Evolutionary conservation across 2,329 filamentous ascomycete species (phyloP), one percentile per base, ranked within the genome.

Genomic region (Fusarium vanettenii): DNA sequence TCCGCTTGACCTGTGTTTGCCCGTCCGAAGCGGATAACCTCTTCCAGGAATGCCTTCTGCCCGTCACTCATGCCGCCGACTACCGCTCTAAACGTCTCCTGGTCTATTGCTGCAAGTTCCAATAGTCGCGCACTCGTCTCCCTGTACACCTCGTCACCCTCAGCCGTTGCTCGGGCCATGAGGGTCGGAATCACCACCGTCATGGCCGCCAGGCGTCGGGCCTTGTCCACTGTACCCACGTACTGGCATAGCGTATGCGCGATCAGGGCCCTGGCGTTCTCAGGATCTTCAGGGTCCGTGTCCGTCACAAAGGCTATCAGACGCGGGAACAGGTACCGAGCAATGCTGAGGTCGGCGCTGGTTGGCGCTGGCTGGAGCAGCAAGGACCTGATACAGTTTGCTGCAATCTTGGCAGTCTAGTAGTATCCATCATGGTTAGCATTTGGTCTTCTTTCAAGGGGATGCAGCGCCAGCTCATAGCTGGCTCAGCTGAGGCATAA

Each of bases 331-430:
- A 98, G 86, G 75, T 93, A 92, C 60, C 94, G 89, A 2, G 92
- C 90, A 61, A 98, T 92, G 69, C 89, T 91, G 76, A 95, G 89
- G 80, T 95, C 92, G 22, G 93, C 91, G 1, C 87, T 75, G 69
- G 92, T 89, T 73, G 91, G 86, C 61, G 89, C 85, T 63, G 89
- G 84, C 77, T 93, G 86, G 5, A 98, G 85, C 33, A 98, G 87
- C 9, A 98, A 89, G 9, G 95, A 97, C 66, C 95, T 92, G 75
- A 96, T 91, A 83, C 97, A 99, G 79, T 95, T 95, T 71, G 95
- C 93, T 2, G 97, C 95, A 66, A 98, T 95, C 79, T 94, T 97
- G 64, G 94, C 93, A 2, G 94, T 96, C 90, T 93, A 66, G 29
- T 18, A 10, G 52, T 33, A 55, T 77, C 64, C 79, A 37, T 79